A percentile compares a stretch with the other conserved stretches of the same genome.
Conservation (phyloP, 1,284 basidiomycete species). For the Ustilago esculenta region DNA sequence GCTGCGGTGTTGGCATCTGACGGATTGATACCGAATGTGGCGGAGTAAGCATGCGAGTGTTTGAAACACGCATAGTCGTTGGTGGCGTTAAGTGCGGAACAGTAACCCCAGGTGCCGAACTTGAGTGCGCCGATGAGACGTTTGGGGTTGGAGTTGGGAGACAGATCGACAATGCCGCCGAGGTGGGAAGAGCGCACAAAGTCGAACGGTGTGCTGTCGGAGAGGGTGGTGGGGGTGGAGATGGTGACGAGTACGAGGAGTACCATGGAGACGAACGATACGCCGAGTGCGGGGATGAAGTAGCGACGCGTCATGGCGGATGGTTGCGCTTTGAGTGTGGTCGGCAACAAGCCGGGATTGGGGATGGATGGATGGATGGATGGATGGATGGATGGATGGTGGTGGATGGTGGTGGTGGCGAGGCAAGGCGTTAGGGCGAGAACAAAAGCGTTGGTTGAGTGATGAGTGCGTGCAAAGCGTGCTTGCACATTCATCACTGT, state of each 20-base stretch:
- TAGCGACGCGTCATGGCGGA: conserved; percentile 21
- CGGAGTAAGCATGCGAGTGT: conserved; percentile 34
- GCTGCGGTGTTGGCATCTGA: conserved; percentile 12
- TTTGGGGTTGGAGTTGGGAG: conserved; percentile 12
- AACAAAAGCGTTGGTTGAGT: too few species aligned
- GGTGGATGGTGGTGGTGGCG: too few species aligned
- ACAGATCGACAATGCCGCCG: conserved; percentile 20
- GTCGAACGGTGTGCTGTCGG: conserved; percentile 38
- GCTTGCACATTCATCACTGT: too few species aligned
- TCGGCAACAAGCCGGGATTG: too few species aligned
- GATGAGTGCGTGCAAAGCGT: too few species aligned
- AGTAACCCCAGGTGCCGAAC: conserved; percentile 51
- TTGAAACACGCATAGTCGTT: conserved; percentile 33
- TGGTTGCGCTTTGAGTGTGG: too few species aligned
- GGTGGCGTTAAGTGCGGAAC: conserved; percentile 22
- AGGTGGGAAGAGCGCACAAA: conserved; percentile 24
- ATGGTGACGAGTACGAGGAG: conserved; percentile 44
- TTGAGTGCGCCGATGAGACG: conserved; percentile 18
- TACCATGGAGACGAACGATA: conserved; percentile 16
- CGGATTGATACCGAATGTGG: conserved; percentile 31
- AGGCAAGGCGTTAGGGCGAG: too few species aligned
- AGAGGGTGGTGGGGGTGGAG: conserved; percentile 41
- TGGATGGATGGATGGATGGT: too few species aligned
- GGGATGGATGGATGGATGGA: too few species aligned
- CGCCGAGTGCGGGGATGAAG: conserved; percentile 20